Evolutionary conservation across 805 yeast species (phyloP).

Genomic region (Kazachstania martiniae): DNA sequence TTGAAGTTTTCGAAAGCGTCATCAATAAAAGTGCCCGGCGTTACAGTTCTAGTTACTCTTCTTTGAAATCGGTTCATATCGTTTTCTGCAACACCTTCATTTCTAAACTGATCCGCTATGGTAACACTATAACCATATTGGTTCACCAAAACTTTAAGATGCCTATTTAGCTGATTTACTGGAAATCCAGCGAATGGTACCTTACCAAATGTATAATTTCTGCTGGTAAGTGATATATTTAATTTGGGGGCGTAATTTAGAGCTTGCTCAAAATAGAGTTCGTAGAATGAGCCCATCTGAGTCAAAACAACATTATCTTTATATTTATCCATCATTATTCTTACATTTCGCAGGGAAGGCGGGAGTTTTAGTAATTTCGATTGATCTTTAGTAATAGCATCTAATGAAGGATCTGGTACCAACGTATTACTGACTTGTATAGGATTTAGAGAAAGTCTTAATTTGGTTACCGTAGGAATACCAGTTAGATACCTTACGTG

Average conservation of each 20-base stretch:
- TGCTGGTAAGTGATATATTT: constrained; percentile 59
- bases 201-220: constrained; percentile 32
- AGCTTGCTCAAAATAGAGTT: constrained; percentile 85
- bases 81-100: constrained; percentile 19
- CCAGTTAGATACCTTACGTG: too few species aligned
- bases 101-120: constrained; percentile 57
- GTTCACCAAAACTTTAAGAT: constrained; percentile 62
- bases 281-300: constrained; percentile 83
- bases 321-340: constrained; percentile 34
- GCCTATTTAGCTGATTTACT: constrained; percentile 53
- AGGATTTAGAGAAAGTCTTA: too few species aligned
- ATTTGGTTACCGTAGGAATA: too few species aligned
- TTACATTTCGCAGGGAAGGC: constrained; percentile 28
- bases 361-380: constrained; percentile 15
- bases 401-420: too few species aligned
- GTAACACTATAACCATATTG: constrained; percentile 66
- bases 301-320: constrained; percentile 52
- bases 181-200: constrained; percentile 94
- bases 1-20: constrained; percentile 70
- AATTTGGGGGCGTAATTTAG: constrained; percentile 55
- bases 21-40: constrained; percentile 89
- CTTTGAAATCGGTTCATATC: constrained; percentile 41
- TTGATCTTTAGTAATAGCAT: not conserved
- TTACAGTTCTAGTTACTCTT: constrained; percentile 65
- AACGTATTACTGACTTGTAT: too few species aligned